These are phyloP conservation scores for Gnetum montanum DNA, from an alignment of 75 land plant genomes.

Conservation along the genomic window DNA sequence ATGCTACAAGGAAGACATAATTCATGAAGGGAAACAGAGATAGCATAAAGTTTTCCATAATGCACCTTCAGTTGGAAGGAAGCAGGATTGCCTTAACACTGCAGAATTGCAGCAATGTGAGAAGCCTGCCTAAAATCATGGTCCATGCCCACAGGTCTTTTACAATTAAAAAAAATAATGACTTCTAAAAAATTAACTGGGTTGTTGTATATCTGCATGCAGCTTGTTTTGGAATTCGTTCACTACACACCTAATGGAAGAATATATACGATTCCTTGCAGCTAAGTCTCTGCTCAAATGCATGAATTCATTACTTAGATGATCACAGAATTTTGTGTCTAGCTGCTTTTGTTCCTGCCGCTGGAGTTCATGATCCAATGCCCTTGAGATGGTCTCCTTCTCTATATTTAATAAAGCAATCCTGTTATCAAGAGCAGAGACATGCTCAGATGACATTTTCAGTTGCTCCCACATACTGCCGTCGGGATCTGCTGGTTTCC, in stretches of 20 bases:
- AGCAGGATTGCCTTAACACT: too few species aligned
- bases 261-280: background rate
- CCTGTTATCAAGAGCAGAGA: conserved; percentile 1
- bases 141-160: too few species aligned
- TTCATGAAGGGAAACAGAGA: too few species aligned
- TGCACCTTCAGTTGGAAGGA: too few species aligned
- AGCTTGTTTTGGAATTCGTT: background rate
- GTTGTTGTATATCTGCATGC: too few species aligned
- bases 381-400: conserved; percentile 7
- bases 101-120: too few species aligned
- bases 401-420: conserved; percentile 3
- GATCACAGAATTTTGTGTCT: background rate
- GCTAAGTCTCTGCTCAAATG: background rate
- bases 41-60: too few species aligned
- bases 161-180: too few species aligned
- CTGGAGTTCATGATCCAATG: conserved; percentile 4
- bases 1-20: too few species aligned
- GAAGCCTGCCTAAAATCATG: too few species aligned
- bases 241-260: background rate
- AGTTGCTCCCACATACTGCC: conserved; percentile 3
- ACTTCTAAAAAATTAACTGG: too few species aligned
- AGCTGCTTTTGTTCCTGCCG: conserved; percentile 4
- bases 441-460: conserved; percentile 5
- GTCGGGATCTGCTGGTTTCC: background rate
- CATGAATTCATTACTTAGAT: background rate